phyloP scores from a whole-genome alignment of 495 filamentous ascomycete genomes.

The Talaromyces nanjingensis region DNA sequence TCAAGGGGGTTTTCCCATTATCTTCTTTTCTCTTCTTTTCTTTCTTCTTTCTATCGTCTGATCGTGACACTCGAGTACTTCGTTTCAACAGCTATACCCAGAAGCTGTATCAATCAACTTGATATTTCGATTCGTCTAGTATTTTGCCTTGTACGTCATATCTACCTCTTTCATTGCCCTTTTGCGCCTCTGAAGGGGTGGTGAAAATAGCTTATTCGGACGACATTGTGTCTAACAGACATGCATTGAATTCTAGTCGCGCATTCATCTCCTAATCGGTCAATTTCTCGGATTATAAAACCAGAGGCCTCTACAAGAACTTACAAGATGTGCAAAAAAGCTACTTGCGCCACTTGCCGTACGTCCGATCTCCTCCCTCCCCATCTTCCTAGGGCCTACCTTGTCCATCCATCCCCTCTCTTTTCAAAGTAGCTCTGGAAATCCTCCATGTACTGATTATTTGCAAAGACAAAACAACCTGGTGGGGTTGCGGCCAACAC shows the following conservation, averaged over 20 bases:
- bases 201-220: background rate
- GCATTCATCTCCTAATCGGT: too few relatives aligned
- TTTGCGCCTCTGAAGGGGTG: background rate
- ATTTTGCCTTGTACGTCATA: background rate
- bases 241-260: background rate
- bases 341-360: constrained; percentile 45
- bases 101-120: background rate
- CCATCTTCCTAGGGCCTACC: background rate
- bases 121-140: background rate
- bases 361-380: constrained; percentile 9
- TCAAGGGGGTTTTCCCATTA: background rate
- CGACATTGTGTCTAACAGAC: background rate
- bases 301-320: background rate
- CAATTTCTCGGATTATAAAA: too few relatives aligned
- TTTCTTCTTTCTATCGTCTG: background rate
- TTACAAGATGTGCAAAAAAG: constrained; percentile 41
- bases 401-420: background rate
- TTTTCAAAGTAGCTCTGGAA: too few relatives aligned
- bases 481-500: constrained; percentile 67
- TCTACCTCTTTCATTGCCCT: background rate
- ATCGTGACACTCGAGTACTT: background rate
- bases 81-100: background rate
- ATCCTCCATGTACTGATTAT: too few relatives aligned
- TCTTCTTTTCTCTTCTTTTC: background rate
- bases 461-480: constrained; percentile 54